phyloP scores from a whole-genome alignment of 495 filamentous ascomycete genomes.

The Xylona heveae region DNA sequence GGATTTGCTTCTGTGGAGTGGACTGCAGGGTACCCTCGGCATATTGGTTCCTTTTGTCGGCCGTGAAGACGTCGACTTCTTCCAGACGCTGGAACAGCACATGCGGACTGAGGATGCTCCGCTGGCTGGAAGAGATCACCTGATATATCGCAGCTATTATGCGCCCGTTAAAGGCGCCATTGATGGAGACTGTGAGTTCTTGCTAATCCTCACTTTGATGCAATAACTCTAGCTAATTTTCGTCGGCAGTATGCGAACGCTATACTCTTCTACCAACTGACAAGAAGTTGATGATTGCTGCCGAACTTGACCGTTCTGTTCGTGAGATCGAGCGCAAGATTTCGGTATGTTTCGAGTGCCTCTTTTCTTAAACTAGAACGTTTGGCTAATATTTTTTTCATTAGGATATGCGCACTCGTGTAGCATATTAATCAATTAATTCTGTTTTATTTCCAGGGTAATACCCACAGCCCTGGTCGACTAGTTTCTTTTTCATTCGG shows the following conservation, averaged over 20 bases:
- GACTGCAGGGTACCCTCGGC: constrained; percentile 82
- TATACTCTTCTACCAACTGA: constrained; percentile 64
- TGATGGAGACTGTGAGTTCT: constrained; percentile 51
- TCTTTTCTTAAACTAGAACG: background rate
- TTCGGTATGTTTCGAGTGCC: constrained; percentile 24
- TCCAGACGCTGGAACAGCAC: constrained; percentile 78
- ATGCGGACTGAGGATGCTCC: constrained; percentile 68
- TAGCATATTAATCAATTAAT: constrained; percentile 41
- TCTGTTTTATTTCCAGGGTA: too few species aligned
- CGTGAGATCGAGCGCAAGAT: constrained; percentile 90
- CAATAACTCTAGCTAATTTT: too few species aligned
- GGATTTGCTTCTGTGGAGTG: constrained; percentile 82
- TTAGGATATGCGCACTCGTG: constrained; percentile 72
- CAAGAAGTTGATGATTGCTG: constrained; percentile 86
- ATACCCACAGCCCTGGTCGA: too few species aligned
- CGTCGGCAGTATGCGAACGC: constrained; percentile 49
- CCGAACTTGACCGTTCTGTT: constrained; percentile 72
- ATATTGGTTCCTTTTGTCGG: constrained; percentile 76
- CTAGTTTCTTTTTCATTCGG: too few species aligned
- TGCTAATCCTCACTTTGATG: background rate
- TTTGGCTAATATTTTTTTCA: background rate
- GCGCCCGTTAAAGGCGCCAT: constrained; percentile 93
- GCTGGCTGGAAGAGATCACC: constrained; percentile 75
- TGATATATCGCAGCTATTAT: constrained; percentile 91
- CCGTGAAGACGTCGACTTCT: constrained; percentile 91